Percentiles rank a stretch among this genome's conserved stretches.
phyloP scores from a whole-genome alignment of 2,329 filamentous ascomycete genomes.

The Curvularia eragrostidis region DNA sequence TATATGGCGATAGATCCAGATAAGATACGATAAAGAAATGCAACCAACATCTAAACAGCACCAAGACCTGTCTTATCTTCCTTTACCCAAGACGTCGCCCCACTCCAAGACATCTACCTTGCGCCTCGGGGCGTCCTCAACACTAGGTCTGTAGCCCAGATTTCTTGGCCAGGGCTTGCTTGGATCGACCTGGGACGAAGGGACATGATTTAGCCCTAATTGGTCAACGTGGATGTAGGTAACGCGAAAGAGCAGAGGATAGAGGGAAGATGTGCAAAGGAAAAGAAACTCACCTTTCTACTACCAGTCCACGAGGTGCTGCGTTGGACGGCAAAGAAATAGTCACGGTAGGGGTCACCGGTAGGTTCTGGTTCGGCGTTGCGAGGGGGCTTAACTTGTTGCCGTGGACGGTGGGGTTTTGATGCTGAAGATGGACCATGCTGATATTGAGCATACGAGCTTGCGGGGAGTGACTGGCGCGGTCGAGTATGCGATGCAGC shows the following conservation, averaged over 20 bases:
- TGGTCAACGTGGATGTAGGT: background rate
- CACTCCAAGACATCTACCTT: conserved; percentile 30
- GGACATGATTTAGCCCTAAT: background rate
- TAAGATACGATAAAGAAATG: background rate
- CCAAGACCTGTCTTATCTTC: too few species aligned
- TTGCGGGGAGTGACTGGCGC: conserved; percentile 29
- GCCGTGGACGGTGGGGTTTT: background rate
- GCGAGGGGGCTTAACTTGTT: background rate
- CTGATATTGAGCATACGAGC: background rate
- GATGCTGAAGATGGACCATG: background rate
- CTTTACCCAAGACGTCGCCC: conserved; percentile 21
- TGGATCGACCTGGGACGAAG: conserved; percentile 21
- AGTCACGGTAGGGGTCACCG: conserved; percentile 33
- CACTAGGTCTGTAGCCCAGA: conserved; percentile 21
- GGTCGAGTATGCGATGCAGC: conserved; percentile 7
- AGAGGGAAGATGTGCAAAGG: too few species aligned
- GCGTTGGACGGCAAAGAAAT: conserved; percentile 18
- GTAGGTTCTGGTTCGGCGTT: background rate
- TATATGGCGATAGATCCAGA: background rate
- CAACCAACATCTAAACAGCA: too few species aligned
- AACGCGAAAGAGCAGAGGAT: background rate
- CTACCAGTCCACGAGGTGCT: conserved; percentile 30
- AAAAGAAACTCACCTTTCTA: conserved; percentile 26
- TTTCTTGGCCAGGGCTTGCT: conserved; percentile 25
- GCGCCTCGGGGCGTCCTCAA: conserved; percentile 17